Evolutionary conservation across 2,329 filamentous ascomycete species (phyloP), one percentile per base, ranked within the genome.

Genomic region (Fusarium armeniacum): DNA sequence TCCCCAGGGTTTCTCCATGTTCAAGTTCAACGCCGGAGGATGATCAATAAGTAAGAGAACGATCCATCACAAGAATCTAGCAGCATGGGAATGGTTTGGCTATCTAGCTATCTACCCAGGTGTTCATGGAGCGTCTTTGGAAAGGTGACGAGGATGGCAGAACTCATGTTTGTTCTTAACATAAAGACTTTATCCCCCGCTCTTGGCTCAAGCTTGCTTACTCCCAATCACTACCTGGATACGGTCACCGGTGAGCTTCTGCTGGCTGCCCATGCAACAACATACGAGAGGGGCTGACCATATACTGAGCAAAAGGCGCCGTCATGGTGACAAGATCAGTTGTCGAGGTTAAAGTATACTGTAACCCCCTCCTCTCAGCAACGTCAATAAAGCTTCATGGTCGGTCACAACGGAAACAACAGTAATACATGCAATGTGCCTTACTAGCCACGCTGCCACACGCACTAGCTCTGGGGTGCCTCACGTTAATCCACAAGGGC

Each of bases 241-340:
- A 47, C 58, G 45, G 43, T 51, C 35, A 36, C 53, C 40, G 47
- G 46, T 43, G 40, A n/a, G 40, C 22, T 40, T 41, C 46, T 51
- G 13, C 33, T 38, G 36, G 36, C 36, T 40, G 45, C 26, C 52
- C 26, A 40, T 51, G 32, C 26, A 49, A 49, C 49, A 45, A 49
- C 49, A 45, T 24, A 40, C 28, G 30, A 53, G 62, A 67, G 43
- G 67, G 55, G 50, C 38, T 60, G 60, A 47, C 35, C 8, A 46
- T 63, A 64, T 55, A 68, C 65, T 68, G 58, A 70, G 63, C 67
- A 49, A 70, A 71, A 36, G 65, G 46, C 55, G 47, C 54, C 67
- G 67, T 70, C 67, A 70, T 71, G 54, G 58, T 71, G 63, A 70
- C 63, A 68, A 50, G 20, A 44, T 45, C 54, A 62, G 24, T 26